A percentile compares a stretch with the other conserved stretches of the same genome.
phyloP scores from a whole-genome alignment of 2,329 filamentous ascomycete genomes.

The Colletotrichum phormii region DNA sequence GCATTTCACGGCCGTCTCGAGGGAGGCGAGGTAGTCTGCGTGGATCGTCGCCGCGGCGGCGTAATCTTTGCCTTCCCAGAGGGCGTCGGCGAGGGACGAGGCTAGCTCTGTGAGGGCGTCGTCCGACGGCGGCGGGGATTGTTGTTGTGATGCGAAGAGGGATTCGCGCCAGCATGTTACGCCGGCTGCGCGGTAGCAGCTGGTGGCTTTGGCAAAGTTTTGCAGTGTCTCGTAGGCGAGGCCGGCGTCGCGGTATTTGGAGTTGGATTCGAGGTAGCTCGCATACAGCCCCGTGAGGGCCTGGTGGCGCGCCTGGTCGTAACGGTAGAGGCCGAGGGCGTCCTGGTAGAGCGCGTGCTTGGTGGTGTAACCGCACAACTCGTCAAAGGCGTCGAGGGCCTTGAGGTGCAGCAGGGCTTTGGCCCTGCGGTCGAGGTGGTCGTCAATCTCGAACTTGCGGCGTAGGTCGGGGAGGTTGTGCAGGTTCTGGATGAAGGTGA shows the following conservation, averaged over 20 bases:
- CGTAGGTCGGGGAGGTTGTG: slow-evolving; percentile 79
- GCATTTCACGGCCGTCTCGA: slow-evolving; percentile 76
- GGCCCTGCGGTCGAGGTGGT: slow-evolving; percentile 79
- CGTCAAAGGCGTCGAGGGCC: slow-evolving; percentile 78
- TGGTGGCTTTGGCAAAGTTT: slow-evolving; percentile 79
- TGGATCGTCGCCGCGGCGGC: slow-evolving; percentile 82
- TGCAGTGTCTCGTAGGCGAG: slow-evolving; percentile 89
- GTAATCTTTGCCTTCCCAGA: slow-evolving; percentile 88
- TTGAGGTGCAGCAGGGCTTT: slow-evolving; percentile 87
- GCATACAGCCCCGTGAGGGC: slow-evolving; percentile 84
- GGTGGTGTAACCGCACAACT: slow-evolving; percentile 80
- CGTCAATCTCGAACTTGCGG: slow-evolving; percentile 86
- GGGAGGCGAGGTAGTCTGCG: slow-evolving; percentile 81
- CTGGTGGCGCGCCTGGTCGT: slow-evolving; percentile 75
- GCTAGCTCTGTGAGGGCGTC: slow-evolving; percentile 76
- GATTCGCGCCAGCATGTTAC: slow-evolving; percentile 88
- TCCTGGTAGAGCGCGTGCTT: slow-evolving; percentile 84
- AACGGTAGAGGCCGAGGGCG: slow-evolving; percentile 85
- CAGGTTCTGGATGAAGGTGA: slow-evolving; percentile 91
- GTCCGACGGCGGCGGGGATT: slow-evolving; percentile 68
- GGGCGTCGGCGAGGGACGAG: slow-evolving; percentile 78
- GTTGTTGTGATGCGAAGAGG: slow-evolving; percentile 80
- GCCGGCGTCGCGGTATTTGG: slow-evolving; percentile 86
- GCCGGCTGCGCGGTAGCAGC: slow-evolving; percentile 85
- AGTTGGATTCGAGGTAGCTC: slow-evolving; percentile 78